A percentile compares a stretch with the other conserved stretches of the same genome.
These are phyloP conservation scores for Rhodamnia argentea DNA, from an alignment of 345 rosid species.

Conservation along the genomic window DNA sequence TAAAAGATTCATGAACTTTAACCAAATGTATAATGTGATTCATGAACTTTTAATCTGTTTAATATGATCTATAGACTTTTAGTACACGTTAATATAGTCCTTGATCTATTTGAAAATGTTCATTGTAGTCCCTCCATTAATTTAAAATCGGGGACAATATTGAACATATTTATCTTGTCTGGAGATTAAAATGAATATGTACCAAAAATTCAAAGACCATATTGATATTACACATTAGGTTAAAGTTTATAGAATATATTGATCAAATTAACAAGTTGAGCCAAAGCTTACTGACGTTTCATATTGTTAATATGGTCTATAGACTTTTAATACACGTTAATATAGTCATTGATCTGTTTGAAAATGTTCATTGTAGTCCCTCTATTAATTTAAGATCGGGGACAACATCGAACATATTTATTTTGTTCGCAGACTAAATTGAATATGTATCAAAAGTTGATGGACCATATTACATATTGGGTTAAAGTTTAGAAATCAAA, in stretches of 20 bases:
- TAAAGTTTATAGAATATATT: accelerated
- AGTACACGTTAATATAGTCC: neutral
- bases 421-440: neutral
- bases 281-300: no score
- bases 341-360: accelerated
- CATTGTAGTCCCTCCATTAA: accelerated
- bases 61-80: accelerated
- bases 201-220: neutral
- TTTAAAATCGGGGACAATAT: neutral
- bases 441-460: neutral
- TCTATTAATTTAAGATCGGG: neutral
- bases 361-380: accelerated
- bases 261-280: no score
- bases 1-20: neutral
- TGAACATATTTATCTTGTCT: neutral
- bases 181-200: neutral
- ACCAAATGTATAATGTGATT: neutral
- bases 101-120: neutral
- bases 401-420: neutral
- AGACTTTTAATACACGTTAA: accelerated
- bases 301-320: accelerated
- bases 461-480: accelerated
- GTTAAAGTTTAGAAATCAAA: accelerated
- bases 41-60: accelerated
- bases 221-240: accelerated